phyloP scores from a whole-genome alignment of 2,329 filamentous ascomycete species.

The Nemania sp. region DNA sequence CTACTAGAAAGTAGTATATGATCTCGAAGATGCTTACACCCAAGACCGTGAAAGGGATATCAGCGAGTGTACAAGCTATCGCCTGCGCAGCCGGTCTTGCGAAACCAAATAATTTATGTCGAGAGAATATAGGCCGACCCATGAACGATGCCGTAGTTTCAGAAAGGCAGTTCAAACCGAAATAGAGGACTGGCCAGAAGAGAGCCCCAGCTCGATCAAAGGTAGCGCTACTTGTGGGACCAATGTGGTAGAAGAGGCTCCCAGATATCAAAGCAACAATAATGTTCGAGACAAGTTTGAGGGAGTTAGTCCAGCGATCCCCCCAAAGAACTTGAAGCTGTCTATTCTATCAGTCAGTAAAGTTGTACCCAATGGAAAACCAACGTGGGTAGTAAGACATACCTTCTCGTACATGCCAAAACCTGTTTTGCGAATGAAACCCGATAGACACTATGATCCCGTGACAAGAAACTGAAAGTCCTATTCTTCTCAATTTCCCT shows the following conservation, averaged over 20 bases:
- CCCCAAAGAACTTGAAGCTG: conserved; percentile 53
- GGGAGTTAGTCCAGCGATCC: conserved; percentile 47
- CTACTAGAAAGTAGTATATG: conserved; percentile 71
- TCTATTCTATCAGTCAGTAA: not conserved
- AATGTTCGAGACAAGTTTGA: conserved; percentile 36
- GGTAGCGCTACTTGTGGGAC: conserved; percentile 58
- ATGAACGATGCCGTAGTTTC: conserved; percentile 72
- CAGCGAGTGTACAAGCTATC: conserved; percentile 49
- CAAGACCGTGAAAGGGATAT: conserved; percentile 68
- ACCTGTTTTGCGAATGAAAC: conserved; percentile 15
- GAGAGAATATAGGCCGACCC: conserved; percentile 73
- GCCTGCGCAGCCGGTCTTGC: conserved; percentile 65
- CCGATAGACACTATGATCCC: conserved; percentile 51
- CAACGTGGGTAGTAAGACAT: not conserved
- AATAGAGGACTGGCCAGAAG: conserved; percentile 73
- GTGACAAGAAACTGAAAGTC: conserved; percentile 62
- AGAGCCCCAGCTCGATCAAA: conserved; percentile 71
- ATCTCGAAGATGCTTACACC: conserved; percentile 70
- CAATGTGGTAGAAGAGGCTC: conserved; percentile 51
- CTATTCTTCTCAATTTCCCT: conserved; percentile 63
- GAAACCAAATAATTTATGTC: conserved; percentile 72
- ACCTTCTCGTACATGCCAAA: conserved; percentile 25
- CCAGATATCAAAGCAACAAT: conserved; percentile 53
- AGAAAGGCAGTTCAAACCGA: conserved; percentile 69
- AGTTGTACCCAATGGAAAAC: not conserved